These are phyloP conservation scores for Cladosporium sp. DNA, from an alignment of 2,329 filamentous ascomycete species.

Conservation along the genomic window DNA sequence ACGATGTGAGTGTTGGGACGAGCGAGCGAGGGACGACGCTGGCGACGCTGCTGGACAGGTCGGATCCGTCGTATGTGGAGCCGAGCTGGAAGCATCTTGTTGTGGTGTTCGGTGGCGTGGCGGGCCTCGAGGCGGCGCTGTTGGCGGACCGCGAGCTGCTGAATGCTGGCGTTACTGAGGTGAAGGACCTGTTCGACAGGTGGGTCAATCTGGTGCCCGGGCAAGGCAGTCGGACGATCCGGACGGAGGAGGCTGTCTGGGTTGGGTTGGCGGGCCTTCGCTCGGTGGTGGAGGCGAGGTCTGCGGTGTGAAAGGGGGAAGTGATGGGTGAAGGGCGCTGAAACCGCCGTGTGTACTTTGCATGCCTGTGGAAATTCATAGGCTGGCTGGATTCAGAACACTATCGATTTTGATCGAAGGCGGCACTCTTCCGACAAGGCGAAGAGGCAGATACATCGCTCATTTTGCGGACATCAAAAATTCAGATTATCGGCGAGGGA, in stretches of 20 bases:
- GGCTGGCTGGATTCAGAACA: too few species aligned
- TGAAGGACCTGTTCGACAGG: constrained; percentile 69
- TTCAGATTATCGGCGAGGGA: too few species aligned
- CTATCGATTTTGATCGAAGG: too few species aligned
- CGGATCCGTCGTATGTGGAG: constrained; percentile 40
- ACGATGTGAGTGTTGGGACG: constrained; percentile 76
- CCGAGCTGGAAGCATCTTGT: constrained; percentile 57
- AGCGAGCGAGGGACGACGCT: constrained; percentile 61
- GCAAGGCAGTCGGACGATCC: constrained; percentile 74
- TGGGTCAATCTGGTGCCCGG: constrained; percentile 77
- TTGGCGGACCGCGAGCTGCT: constrained; percentile 54
- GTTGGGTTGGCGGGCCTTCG: constrained; percentile 66
- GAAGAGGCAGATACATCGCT: too few species aligned
- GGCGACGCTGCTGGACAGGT: constrained; percentile 28
- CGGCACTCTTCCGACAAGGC: too few species aligned
- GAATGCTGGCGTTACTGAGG: constrained; percentile 57
- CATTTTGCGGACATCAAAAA: too few species aligned
- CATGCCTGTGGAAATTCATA: too few species aligned
- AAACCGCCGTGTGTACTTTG: too few species aligned
- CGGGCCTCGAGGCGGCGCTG: constrained; percentile 70
- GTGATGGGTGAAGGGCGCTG: too few species aligned
- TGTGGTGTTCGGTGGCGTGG: constrained; percentile 73
- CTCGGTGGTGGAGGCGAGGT: constrained; percentile 28
- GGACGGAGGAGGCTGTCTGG: constrained; percentile 78
- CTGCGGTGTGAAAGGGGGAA: not conserved